These are phyloP conservation scores for Takakia lepidozioides DNA, from an alignment of 225 moss, liverwort and hornwort genomes.

Conservation along the genomic window DNA sequence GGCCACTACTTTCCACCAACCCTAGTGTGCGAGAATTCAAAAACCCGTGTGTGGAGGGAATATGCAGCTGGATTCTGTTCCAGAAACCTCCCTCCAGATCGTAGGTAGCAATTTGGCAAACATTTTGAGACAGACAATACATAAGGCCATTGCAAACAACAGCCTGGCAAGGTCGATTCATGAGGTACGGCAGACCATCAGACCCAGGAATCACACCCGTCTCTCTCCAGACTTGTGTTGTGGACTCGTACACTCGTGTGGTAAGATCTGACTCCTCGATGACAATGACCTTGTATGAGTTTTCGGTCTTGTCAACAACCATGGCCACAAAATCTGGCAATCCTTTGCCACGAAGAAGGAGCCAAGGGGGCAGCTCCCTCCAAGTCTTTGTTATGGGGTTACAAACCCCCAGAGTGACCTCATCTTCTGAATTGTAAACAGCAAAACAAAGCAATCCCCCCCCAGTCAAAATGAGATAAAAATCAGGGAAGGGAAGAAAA, in stretches of 20 bases:
- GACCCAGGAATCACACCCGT: constrained; percentile 9
- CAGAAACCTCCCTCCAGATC: constrained; percentile 24
- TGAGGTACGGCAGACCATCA: constrained; percentile 41
- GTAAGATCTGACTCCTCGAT: constrained; percentile 34
- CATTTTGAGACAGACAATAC: constrained; percentile 41
- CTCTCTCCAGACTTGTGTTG: constrained; percentile 30
- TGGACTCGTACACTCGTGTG: constrained; percentile 35
- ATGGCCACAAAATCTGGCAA: constrained; percentile 38
- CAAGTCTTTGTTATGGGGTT: constrained; percentile 41
- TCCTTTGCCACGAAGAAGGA: constrained; percentile 26
- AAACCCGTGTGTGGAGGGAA: constrained; percentile 25
- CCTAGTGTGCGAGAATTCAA: constrained; percentile 24
- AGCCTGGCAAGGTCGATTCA: constrained; percentile 40
- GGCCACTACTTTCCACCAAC: constrained; percentile 30
- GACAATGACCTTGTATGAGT: constrained; percentile 28
- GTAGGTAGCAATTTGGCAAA: constrained; percentile 34
- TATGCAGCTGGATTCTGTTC: constrained; percentile 27
- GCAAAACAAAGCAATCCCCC: constrained; percentile 37
- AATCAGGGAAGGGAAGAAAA: constrained; percentile 28
- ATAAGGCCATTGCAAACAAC: constrained; percentile 24
- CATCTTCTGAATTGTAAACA: constrained; percentile 22
- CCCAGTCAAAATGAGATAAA: constrained; percentile 35
- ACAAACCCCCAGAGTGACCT: constrained; percentile 40
- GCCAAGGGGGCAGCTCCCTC: constrained; percentile 35
- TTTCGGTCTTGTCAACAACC: constrained; percentile 24